A percentile compares a stretch with the other conserved stretches of the same genome.
Conservation (phyloP, 2,329 filamentous ascomycete species). For the Aureobasidium sp. region DNA sequence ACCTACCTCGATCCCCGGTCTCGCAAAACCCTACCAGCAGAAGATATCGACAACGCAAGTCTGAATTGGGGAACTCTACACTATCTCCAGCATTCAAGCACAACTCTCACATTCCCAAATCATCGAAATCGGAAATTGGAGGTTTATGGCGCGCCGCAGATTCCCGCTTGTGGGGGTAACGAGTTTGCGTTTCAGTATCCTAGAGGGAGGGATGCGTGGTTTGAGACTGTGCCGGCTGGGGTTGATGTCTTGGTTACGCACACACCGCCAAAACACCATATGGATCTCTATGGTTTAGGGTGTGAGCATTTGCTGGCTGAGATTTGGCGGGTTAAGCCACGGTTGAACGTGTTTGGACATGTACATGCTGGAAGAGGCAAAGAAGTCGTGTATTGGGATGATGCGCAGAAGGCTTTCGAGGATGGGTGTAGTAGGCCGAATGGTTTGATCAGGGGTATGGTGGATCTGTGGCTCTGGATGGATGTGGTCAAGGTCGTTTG, state of each 20-base stretch:
- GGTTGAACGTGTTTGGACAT: conserved; percentile 77
- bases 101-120: conserved; percentile 52
- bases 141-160: conserved; percentile 74
- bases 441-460: conserved; percentile 28
- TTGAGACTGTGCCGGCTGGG: conserved; percentile 58
- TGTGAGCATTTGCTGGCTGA: conserved; percentile 52
- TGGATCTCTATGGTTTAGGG: conserved; percentile 56
- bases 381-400: conserved; percentile 66
- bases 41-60: conserved; percentile 30
- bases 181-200: conserved; percentile 74
- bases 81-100: conserved; percentile 64
- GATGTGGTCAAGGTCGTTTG: conserved; percentile 43
- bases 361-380: conserved; percentile 67
- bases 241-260: conserved; percentile 78
- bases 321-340: conserved; percentile 64
- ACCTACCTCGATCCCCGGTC: conserved; percentile 67
- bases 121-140: conserved; percentile 49
- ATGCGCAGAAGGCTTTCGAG: conserved; percentile 64
- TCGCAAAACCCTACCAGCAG: conserved; percentile 46
- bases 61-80: conserved; percentile 61
- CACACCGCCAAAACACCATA: conserved; percentile 65
- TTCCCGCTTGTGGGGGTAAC: conserved; percentile 64
- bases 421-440: conserved; percentile 42
- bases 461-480: conserved; percentile 39
- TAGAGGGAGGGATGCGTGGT: conserved; percentile 59